Evolutionary conservation across 2,329 filamentous ascomycete genomes (phyloP), one percentile per base, ranked within the genome.

Genomic region (Tolypocladium album): DNA sequence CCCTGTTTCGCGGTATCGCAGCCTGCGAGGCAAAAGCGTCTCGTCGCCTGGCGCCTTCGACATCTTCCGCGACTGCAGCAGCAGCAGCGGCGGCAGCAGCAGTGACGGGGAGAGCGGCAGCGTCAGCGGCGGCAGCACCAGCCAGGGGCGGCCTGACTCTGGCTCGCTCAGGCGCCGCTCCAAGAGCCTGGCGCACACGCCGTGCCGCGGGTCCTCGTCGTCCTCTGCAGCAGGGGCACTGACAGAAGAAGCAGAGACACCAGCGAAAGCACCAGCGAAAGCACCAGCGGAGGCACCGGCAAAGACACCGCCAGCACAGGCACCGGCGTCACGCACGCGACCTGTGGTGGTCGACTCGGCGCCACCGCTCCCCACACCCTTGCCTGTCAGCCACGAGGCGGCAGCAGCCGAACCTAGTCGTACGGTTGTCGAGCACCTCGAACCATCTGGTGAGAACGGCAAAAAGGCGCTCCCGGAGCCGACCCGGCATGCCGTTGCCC

Each of bases 21-120:
- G 58, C 39, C 66, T 74, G 27, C 68, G 72, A 6, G 72, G 72
- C 38, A 74, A 73, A 57, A 74, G 71, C 64, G 64, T 73, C 12
- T 72, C 71, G 27, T 68, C 71, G 47, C 45, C 59, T 9, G 66
- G 64, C 11, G 62, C 65, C 3, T 72, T 75, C 59, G 67, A 73
- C 39, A 66, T 72, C 42, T 73, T 67, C 61, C 62, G 62, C 52
- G 68, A 68, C 61, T 58, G 22, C 57, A 36, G 27, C 53, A 40
- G 9, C 45, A 55, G 36, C 57, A 31, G 43, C 58, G 31, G 22
- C 31, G 50, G 15, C 40, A 36, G 12, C 40, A 34, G 20, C 55
- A 31, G 31, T 52, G 12, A 15, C 42, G 55, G 39, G 13, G 47
- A 43, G 22, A 57, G 58, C 22, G 17, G 20, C 31, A 43, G 39